Base-by-base conservation (phyloP, 768 basidiomycete genomes). In the Trametes gibbosa region DNA sequence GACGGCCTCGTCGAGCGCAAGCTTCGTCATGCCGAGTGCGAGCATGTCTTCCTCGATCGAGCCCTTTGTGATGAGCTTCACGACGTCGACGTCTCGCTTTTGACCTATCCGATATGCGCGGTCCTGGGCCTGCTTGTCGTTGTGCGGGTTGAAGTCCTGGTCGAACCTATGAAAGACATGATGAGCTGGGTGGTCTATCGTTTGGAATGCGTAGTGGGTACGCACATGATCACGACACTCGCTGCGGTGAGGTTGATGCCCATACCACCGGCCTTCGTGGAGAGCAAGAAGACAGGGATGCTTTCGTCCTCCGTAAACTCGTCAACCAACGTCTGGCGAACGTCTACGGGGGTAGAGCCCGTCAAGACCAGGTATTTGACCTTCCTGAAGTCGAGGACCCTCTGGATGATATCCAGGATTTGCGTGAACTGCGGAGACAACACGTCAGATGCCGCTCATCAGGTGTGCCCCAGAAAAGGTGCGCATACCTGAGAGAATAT, bases 31-130 rank as follows among this genome's bases (percentile, higher is more conserved):
- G 9, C 93, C 95, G 19, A 98, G 82, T 27, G 80, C 83, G 35
- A 94, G 76, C 86, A 99, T 98, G 72, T 97, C 95, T 73, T 99
- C 97, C 75, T 98, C 95, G 58, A 98, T 96, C 1, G 93, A 95
- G 3, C 87, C 90, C 60, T 83, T 86, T 1, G 93, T 89, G 64
- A 98, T 93, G 12, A 98, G 80, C 70, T 96, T 97, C 69, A 98
- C 84, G 7, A 98, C 93, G 32, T 96, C 93, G 10, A 98, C 96
- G 63, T 96, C 87, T 50, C 87, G 85, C 70, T 91, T 93, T 73
- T 97, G 95, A 23, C 94, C 96, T 63, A 99, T 97, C 25, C 97
- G 89, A 73, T 98, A 98, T 24, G 95, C 95, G 34, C 97, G 86
- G 73, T 99, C 97, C 59, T 96, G 94, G 0, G 97, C 97, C 75